Base-by-base conservation (phyloP, 441 rosid genomes). In the Geranium incanum region DNA sequence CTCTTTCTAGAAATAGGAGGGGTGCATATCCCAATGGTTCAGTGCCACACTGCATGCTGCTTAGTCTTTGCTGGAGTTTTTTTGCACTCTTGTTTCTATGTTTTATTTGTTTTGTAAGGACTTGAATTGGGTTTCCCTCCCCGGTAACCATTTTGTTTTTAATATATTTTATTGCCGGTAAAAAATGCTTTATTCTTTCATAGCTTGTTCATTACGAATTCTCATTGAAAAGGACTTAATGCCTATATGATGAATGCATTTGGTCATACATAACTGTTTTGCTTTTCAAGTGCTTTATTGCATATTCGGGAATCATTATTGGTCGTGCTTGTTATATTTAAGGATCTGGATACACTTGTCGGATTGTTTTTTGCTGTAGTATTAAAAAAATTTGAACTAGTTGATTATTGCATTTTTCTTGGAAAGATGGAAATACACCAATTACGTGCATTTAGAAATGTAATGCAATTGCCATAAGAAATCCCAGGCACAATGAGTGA, bases 361-460 rank as follows among this genome's bases (percentile, higher is more conserved):
- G 13, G 52, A 45, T 45, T 52, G 5, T 15, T 52, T n/a, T n/a
- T 52, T 52, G 5, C 15, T 16, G 19, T n/a, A 4, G 7, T 9
- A 62, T 23, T 19, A 15, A 62, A 15, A 62, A 62, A 62, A 6
- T 5, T 3, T 2, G 62, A 62, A 36, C 9, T 19, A 6, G 19
- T 11, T 21, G 12, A 3, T 21, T 19, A 18, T 12, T 37, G 36
- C 15, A 3, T 15, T 41, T 60, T n/a, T 68, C 68, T 68, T 55
- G 60, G 19, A 16, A 28, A 11, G 36, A 19, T 13, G 11, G 33
- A 12, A 38, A 60, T 70, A 71, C 50, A 68, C 7, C 66, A 73
- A 18, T 3, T 18, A 7, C 48, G 7, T 41, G 8, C 48, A 41
- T 41, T 41, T 9, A 41, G 48, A 41, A 41, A 41, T 5, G 48